Percentiles rank a stretch among this genome's conserved stretches.
Evolutionary conservation across 1,284 basidiomycete genomes (phyloP).

Genomic region (Pyrrhoderma lamaoense): DNA sequence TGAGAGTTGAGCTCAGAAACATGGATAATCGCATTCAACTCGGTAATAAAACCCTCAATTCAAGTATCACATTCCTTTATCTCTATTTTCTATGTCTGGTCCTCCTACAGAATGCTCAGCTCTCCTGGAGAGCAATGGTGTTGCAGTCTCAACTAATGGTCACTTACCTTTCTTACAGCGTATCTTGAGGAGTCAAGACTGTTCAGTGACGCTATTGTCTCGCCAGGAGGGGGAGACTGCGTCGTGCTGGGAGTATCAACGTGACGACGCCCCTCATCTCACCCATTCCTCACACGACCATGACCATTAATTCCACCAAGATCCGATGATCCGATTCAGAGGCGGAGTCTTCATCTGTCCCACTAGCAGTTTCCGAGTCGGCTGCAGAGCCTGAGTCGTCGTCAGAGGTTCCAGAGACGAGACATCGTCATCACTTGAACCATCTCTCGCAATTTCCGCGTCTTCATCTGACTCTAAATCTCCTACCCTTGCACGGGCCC

Average conservation of each 20-base stretch:
- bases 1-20: no score
- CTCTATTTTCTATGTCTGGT: slow-evolving; percentile 24
- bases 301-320: slow-evolving; percentile 53
- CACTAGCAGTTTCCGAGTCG: slow-evolving; percentile 23
- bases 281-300: slow-evolving; percentile 35
- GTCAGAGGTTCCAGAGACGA: slow-evolving; percentile 32
- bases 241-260: slow-evolving; percentile 57
- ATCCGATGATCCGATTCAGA: slow-evolving; percentile 66
- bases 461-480: slow-evolving; percentile 42
- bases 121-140: slow-evolving; percentile 34
- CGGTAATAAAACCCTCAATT: background rate
- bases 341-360: slow-evolving; percentile 36
- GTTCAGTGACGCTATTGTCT: slow-evolving; percentile 14
- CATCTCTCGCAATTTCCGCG: slow-evolving; percentile 64
- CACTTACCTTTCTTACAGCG: slow-evolving; percentile 28
- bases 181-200: slow-evolving; percentile 36
- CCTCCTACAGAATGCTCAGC: slow-evolving; percentile 30
- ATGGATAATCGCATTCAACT: no score
- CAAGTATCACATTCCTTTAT: slow-evolving; percentile 13
- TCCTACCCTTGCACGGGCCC: slow-evolving; percentile 37
- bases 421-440: slow-evolving; percentile 41
- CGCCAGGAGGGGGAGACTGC: slow-evolving; percentile 44
- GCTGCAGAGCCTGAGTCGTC: slow-evolving; percentile 41
- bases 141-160: slow-evolving; percentile 25
- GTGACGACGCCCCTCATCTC: slow-evolving; percentile 33